Evolutionary conservation across 225 moss, liverwort and hornwort genomes (phyloP).

Genomic region (Marchantia polymorpha): DNA sequence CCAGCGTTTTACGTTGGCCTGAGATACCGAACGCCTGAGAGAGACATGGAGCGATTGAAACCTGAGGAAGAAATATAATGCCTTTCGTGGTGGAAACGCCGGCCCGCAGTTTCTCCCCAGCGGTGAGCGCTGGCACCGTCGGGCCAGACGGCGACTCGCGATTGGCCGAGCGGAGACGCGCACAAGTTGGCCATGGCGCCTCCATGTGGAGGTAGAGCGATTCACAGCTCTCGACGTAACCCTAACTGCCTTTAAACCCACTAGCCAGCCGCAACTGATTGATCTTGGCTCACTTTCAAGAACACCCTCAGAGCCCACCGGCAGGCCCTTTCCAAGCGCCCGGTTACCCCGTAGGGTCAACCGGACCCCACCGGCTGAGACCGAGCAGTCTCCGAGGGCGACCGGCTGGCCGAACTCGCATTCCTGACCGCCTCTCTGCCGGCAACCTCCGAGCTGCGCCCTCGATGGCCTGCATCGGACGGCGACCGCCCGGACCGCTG

Average conservation of each 20-base stretch:
- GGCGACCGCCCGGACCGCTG: not conserved
- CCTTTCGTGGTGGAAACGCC: not conserved
- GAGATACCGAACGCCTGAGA: not conserved
- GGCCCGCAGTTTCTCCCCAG: not conserved
- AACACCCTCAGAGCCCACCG: not conserved
- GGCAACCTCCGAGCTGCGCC: not conserved
- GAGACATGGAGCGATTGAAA: not conserved
- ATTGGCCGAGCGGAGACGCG: not conserved
- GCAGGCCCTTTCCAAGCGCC: not conserved
- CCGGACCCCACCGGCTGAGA: not conserved
- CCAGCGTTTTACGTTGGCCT: not conserved
- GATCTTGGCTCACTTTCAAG: constrained; percentile 16
- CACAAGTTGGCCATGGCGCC: constrained; percentile 1
- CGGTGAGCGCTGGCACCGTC: not conserved
- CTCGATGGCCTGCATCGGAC: not conserved
- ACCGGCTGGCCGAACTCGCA: constrained; percentile 7
- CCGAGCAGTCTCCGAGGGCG: not conserved
- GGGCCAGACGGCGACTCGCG: not conserved
- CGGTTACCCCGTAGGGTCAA: not conserved
- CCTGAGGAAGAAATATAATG: not conserved
- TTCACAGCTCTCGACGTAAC: constrained; percentile 1
- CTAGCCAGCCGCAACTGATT: constrained; percentile 11
- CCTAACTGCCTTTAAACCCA: constrained; percentile 14
- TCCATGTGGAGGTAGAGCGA: not conserved
- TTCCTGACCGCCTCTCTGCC: constrained; percentile 7